These are phyloP conservation scores for Tuber aestivum DNA, from an alignment of 495 filamentous ascomycete species.

Conservation along the genomic window DNA sequence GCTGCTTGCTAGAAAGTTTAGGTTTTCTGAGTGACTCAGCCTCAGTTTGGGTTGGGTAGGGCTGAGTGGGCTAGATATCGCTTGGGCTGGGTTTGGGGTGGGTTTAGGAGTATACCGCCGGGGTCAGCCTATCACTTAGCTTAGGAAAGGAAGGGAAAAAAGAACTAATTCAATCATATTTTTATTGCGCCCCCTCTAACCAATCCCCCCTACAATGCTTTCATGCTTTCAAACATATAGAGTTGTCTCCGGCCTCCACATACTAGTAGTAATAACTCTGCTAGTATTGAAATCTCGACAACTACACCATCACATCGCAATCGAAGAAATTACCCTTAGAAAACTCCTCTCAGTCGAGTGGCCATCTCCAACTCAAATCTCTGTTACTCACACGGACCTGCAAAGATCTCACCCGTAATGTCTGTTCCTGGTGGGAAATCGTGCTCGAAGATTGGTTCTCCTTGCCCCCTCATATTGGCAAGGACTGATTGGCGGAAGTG, in stretches of 20 bases:
- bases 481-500: constrained; percentile 43
- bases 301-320: neutral
- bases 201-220: no score
- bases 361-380: constrained; percentile 37
- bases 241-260: neutral
- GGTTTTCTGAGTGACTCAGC: no score
- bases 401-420: constrained; percentile 37
- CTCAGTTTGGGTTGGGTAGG: neutral
- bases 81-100: neutral
- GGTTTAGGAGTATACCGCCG: neutral
- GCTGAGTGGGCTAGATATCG: neutral
- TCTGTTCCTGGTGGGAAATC: constrained; percentile 42
- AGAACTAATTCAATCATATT: no score
- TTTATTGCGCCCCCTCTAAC: no score
- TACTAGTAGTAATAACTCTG: neutral
- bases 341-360: neutral
- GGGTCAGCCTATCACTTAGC: no score
- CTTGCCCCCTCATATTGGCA: constrained; percentile 42
- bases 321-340: neutral
- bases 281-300: neutral
- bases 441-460: constrained; percentile 42
- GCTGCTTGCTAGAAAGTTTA: no score
- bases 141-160: no score
- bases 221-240: no score
- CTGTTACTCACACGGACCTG: constrained; percentile 29